Percentiles rank a stretch among this genome's conserved stretches.
These are phyloP conservation scores for Cryoendolithus antarcticus DNA, from an alignment of 2,329 filamentous ascomycete species.

Conservation along the genomic window DNA sequence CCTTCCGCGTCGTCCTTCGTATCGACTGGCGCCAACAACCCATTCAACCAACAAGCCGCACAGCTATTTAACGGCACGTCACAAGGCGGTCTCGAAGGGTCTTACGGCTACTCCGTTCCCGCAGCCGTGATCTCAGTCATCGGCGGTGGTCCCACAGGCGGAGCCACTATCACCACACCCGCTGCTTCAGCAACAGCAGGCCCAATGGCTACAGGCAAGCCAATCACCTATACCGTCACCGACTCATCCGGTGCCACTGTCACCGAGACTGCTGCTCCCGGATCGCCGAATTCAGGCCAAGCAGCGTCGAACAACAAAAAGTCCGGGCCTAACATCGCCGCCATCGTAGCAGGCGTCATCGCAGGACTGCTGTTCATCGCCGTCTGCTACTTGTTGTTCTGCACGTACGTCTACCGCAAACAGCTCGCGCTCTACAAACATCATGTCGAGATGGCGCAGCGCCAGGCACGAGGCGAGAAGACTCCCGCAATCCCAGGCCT, in stretches of 20 bases:
- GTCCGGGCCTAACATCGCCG: slow-evolving; percentile 36
- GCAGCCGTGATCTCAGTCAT: slow-evolving; percentile 50
- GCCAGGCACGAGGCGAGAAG: slow-evolving; percentile 35
- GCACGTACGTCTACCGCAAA: slow-evolving; percentile 60
- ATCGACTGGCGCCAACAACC: slow-evolving; percentile 22
- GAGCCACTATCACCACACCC: slow-evolving; percentile 57
- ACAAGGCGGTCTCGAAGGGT: slow-evolving; percentile 45
- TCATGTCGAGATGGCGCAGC: slow-evolving; percentile 54
- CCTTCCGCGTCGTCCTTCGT: slow-evolving; percentile 11
- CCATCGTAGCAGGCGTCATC: slow-evolving; percentile 47
- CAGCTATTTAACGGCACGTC: slow-evolving; percentile 34
- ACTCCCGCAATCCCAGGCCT: slow-evolving; percentile 18
- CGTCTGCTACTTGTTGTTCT: slow-evolving; percentile 56
- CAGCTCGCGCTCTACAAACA: slow-evolving; percentile 58
- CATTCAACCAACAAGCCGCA: slow-evolving; percentile 39
- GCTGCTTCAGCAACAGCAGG: slow-evolving; percentile 51
- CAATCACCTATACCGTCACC: slow-evolving; percentile 58
- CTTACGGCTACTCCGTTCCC: slow-evolving; percentile 58
- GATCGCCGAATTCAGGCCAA: slow-evolving; percentile 34
- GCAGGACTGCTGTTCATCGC: slow-evolving; percentile 53
- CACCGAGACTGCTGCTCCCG: slow-evolving; percentile 27
- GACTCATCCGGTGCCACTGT: slow-evolving; percentile 34
- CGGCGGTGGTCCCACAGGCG: slow-evolving; percentile 53
- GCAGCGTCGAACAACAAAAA: slow-evolving; percentile 8
- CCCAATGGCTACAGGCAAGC: slow-evolving; percentile 56